Base-by-base conservation (phyloP, 2,329 filamentous ascomycete species). In the Penicillium rolfsii region DNA sequence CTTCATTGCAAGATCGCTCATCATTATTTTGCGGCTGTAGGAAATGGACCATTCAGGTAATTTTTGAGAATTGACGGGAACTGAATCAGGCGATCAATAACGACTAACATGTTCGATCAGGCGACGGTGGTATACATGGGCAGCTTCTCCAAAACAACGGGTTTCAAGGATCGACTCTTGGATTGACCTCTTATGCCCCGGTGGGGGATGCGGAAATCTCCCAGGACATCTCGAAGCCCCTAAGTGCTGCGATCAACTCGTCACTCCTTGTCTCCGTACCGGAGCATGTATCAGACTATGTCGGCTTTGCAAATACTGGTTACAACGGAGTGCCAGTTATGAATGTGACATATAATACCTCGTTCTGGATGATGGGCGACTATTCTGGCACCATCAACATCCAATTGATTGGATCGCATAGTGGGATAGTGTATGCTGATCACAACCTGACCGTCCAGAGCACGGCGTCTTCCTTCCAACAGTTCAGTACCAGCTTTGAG, bases 271-370 rank as follows among this genome's bases (percentile, higher is more conserved):
- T 74, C 1, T 61, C 65, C 7, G 66, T 74, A 8, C 60, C 62
- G 0, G 14, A 60, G 5, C 61, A 53, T 4, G 59, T 61, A 22
- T 70, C 69, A 0, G 68, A 72, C 7, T 68, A 70, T 28, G 70
- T 75, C 41, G 77, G 76, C 1, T 74, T 83, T 38, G 78, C 81
- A 36, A 79, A 88, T 58, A 72, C 77, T 57, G 84, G 72, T 9
- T 75, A 73, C 38, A 67, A 65, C 5, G 74, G 73, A 1, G 65
- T 75, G 12, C 70, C 72, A 0, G 71, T 74, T n/a, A 62, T 61
- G 19, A 62, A 67, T 0, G 64, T 63, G 22, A 68, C 64, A 0
- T 76, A 76, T 35, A 67, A 60, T 12, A 69, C 63, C 26, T 67
- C 68, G 9, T 76, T 76, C 55, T 76, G 70, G 66, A 73, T 76